Conservation (phyloP, 441 rosid genomes). For the Syzygium syzygioides region DNA sequence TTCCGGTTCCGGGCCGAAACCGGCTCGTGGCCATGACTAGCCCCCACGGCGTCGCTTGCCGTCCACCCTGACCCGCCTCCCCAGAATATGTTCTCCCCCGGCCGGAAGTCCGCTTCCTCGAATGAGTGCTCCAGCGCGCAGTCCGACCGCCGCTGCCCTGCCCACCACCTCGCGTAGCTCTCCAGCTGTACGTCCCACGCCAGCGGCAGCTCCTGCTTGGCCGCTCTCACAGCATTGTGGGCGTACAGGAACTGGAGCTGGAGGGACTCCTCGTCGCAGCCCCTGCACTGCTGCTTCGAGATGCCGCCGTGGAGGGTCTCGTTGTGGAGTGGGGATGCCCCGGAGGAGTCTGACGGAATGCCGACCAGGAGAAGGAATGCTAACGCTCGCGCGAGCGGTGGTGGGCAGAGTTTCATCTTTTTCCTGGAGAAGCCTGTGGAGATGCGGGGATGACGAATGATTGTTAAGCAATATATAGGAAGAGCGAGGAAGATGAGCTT, state of each 20-base stretch:
- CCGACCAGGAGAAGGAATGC: neutral
- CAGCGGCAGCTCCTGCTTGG: constrained; percentile 5
- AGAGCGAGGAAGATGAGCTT: neutral
- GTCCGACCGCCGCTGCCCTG: constrained; percentile 1
- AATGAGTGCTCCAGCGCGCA: constrained; percentile 8
- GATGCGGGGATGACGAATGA: neutral
- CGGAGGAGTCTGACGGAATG: neutral
- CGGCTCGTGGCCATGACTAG: no score
- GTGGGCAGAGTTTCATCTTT: neutral
- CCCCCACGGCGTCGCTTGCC: neutral
- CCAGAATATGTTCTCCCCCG: constrained; percentile 16
- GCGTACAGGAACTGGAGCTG: constrained; percentile 7
- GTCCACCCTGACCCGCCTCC: neutral
- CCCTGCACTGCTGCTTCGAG: neutral
- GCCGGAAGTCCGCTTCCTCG: neutral
- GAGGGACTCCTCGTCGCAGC: neutral
- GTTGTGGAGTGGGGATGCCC: neutral
- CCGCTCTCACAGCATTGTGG: constrained; percentile 2
- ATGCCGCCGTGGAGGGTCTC: neutral
- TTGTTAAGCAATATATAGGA: neutral
- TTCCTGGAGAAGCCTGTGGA: neutral
- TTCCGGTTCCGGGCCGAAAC: no score
- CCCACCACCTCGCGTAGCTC: constrained; percentile 11
- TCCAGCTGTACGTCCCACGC: constrained; percentile 6
- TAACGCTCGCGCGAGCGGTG: neutral